phyloP scores from a whole-genome alignment of 495 filamentous ascomycete genomes.

The Tuber magnatum region DNA sequence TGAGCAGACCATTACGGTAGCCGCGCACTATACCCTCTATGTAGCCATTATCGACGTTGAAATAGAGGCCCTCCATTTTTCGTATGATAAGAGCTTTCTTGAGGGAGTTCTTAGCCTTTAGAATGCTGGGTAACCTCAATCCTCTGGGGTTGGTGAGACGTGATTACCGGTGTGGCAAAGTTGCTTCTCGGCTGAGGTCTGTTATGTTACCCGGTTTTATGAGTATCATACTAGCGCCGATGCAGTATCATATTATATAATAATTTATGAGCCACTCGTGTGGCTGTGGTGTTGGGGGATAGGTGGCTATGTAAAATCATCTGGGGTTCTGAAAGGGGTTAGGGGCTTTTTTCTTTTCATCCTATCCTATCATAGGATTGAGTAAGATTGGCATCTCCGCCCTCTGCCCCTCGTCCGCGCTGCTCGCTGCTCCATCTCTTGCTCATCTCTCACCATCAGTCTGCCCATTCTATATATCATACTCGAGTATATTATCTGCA shows the following conservation, averaged over 20 bases:
- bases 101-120: constrained; percentile 17
- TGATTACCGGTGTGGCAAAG: background rate
- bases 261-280: background rate
- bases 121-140: background rate
- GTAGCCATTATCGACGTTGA: constrained; percentile 95
- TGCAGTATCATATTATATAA: too few species aligned
- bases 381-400: background rate
- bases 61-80: constrained; percentile 87
- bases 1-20: constrained; percentile 91
- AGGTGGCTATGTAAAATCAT: background rate
- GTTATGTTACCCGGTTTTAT: background rate
- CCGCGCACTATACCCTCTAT: constrained; percentile 95
- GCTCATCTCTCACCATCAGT: background rate
- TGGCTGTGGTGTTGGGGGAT: background rate
- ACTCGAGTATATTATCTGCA: background rate
- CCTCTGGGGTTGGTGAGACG: background rate
- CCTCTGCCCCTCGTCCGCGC: background rate
- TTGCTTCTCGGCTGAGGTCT: background rate
- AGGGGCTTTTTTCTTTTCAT: background rate
- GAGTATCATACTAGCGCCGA: too few species aligned
- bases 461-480: constrained; percentile 5
- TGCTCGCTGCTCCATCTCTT: background rate
- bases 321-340: background rate
- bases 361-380: background rate
- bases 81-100: background rate